Evolutionary conservation across 176 grass and related monocot species (phyloP).

Genomic region (Lolium rigidum): DNA sequence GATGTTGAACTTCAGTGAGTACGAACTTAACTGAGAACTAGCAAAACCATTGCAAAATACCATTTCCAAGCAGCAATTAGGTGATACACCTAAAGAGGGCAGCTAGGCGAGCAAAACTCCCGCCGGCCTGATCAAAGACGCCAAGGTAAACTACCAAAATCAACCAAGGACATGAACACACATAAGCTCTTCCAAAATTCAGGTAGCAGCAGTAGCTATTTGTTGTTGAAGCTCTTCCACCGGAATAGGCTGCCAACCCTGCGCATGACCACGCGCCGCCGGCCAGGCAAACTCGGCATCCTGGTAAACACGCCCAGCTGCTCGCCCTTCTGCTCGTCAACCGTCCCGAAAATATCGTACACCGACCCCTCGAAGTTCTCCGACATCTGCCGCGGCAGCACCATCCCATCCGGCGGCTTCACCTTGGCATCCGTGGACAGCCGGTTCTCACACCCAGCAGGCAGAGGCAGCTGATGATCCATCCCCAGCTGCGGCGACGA

Average conservation of each 20-base stretch:
- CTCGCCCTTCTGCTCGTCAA: conserved; percentile 46
- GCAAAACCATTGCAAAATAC: not conserved
- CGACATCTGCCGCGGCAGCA: conserved; percentile 53
- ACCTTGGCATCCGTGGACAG: conserved; percentile 50
- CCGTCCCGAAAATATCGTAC: conserved; percentile 65
- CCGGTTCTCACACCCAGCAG: conserved; percentile 44
- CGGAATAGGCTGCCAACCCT: conserved; percentile 73
- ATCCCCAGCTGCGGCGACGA: conserved; percentile 31
- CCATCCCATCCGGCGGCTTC: conserved; percentile 41
- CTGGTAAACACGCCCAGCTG: conserved; percentile 38
- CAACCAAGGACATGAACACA: not conserved
- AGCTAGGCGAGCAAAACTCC: not conserved
- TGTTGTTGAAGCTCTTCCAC: conserved; percentile 75
- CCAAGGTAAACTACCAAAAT: not conserved
- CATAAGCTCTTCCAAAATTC: not conserved
- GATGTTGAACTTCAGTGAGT: too few relatives aligned
- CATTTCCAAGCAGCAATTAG: conserved; percentile 18
- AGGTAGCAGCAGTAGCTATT: conserved; percentile 30
- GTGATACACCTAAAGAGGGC: not conserved
- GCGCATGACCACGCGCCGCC: conserved; percentile 46
- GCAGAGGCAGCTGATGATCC: not conserved
- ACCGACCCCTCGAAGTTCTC: conserved; percentile 62
- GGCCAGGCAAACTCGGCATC: conserved; percentile 47
- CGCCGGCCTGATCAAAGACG: not conserved
- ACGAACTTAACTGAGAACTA: too few relatives aligned